A percentile compares a stretch with the other conserved stretches of the same genome.
Evolutionary conservation across 2,329 filamentous ascomycete species (phyloP).

Genomic region (Fusarium newnesense): DNA sequence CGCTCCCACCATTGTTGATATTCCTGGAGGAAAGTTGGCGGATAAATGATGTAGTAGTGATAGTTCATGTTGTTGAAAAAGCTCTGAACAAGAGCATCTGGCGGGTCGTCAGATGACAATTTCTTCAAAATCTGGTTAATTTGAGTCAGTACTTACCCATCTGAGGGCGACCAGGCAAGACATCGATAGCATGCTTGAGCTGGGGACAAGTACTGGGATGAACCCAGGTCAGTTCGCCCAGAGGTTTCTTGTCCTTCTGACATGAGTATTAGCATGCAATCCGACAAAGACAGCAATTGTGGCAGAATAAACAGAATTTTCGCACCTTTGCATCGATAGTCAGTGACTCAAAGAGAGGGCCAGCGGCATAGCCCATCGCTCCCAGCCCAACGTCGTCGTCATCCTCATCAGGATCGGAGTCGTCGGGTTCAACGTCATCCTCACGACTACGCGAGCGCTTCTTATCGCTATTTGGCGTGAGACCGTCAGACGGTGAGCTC

Average conservation of each 20-base stretch:
- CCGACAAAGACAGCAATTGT: background rate
- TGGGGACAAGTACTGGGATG: slow-evolving; percentile 41
- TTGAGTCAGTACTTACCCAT: slow-evolving; percentile 42
- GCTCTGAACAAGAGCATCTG: slow-evolving; percentile 51
- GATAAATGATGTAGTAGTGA: slow-evolving; percentile 53
- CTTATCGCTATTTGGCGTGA: slow-evolving; percentile 22
- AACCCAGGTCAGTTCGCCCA: slow-evolving; percentile 33
- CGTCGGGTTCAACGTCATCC: slow-evolving; percentile 27
- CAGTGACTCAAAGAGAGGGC: slow-evolving; percentile 46
- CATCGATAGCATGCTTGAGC: slow-evolving; percentile 45
- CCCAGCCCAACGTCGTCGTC: slow-evolving; percentile 46
- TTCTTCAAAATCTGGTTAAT: no score
- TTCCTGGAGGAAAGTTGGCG: slow-evolving; percentile 48
- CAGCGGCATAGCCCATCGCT: slow-evolving; percentile 48
- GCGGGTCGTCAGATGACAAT: background rate
- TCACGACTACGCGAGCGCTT: slow-evolving; percentile 41
- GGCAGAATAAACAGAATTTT: accelerated
- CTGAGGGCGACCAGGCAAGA: slow-evolving; percentile 48
- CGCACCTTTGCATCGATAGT: slow-evolving; percentile 40
- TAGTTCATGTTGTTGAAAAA: slow-evolving; percentile 51
- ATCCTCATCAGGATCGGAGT: slow-evolving; percentile 37
- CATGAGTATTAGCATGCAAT: background rate
- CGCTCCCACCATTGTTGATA: slow-evolving; percentile 50
- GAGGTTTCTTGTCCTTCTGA: slow-evolving; percentile 26
- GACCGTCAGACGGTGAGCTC: slow-evolving; percentile 29